Base-by-base conservation (phyloP, 176 grass and related monocot genomes). In the Carex cristatella region DNA sequence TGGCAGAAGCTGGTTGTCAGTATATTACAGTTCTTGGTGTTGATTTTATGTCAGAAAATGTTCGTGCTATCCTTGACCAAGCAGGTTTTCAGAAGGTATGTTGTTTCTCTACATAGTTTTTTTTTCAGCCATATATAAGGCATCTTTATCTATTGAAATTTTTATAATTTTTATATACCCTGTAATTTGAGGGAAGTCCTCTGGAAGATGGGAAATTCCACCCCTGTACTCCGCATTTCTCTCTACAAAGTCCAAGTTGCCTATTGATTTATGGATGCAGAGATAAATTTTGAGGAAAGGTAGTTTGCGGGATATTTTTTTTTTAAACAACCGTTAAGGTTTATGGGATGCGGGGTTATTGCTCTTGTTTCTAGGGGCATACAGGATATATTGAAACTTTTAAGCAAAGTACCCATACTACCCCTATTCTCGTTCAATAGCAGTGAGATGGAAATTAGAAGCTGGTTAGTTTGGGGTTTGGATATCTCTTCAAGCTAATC, bases 1-100 rank as follows among this genome's bases (percentile, higher is more conserved):
- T 98, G 95, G 95, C 95, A 83, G 89, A 98, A 92, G 89, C 91
- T 58, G 95, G 95, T 70, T 98, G 95, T 30, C 65, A 92, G 28
- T 98, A 93, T 89, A 90, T 98, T 32, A 91, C 93, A 32, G 95
- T 98, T 10, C 83, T 98, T 85, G 95, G 95, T 91, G 95, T 98
- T 82, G 95, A 98, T 69, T 98, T 98, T 77, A 98, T 95, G 95
- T 98, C 95, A 23, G 95, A 98, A 94, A 98, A 98, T 92, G 95
- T 98, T 31, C 91, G 93, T 63, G 93, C 95, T n/a, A 90, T 98
- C 90, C 95, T 98, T 87, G 95, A 98, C 86, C 95, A 98, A 85
- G 92, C 92, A 78, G 92, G 95, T 88, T 98, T 93, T 86, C 81
- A 85, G 44, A 85, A 91, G 92, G 95, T 98, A 87, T 86, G 3